A percentile compares a stretch with the other conserved stretches of the same genome.
Evolutionary conservation across 257 asterid genomes (phyloP).

Genomic region (Anisodus acutangulus): DNA sequence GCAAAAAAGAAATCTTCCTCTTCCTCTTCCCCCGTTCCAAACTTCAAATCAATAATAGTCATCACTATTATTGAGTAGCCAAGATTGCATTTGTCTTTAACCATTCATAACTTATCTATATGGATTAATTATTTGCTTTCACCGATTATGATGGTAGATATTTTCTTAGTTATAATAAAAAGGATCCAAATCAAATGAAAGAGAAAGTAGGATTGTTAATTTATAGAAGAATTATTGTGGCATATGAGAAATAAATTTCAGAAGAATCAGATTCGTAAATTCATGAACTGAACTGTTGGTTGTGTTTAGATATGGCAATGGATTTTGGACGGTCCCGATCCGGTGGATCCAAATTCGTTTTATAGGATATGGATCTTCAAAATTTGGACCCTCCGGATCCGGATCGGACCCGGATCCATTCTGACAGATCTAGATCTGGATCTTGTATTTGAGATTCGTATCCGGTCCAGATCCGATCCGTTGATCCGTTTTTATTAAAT

Average conservation of each 20-base stretch:
- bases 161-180: background rate
- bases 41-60: background rate
- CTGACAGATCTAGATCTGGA: too few species aligned
- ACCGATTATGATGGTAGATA: too few species aligned
- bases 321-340: too few species aligned
- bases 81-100: conserved; percentile 4
- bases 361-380: too few species aligned
- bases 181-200: background rate
- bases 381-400: too few species aligned
- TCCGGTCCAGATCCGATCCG: too few species aligned
- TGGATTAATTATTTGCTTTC: background rate
- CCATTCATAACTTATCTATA: background rate
- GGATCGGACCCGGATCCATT: too few species aligned
- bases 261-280: background rate
- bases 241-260: background rate
- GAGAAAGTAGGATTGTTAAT: background rate
- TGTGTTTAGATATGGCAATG: too few species aligned
- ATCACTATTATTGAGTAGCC: background rate
- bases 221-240: background rate
- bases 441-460: too few species aligned
- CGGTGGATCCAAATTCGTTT: too few species aligned
- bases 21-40: background rate
- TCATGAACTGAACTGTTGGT: background rate
- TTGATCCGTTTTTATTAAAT: too few species aligned
- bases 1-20: background rate